These are phyloP conservation scores for Syzygium syzygioides DNA, from an alignment of 441 rosid genomes.

Conservation along the genomic window DNA sequence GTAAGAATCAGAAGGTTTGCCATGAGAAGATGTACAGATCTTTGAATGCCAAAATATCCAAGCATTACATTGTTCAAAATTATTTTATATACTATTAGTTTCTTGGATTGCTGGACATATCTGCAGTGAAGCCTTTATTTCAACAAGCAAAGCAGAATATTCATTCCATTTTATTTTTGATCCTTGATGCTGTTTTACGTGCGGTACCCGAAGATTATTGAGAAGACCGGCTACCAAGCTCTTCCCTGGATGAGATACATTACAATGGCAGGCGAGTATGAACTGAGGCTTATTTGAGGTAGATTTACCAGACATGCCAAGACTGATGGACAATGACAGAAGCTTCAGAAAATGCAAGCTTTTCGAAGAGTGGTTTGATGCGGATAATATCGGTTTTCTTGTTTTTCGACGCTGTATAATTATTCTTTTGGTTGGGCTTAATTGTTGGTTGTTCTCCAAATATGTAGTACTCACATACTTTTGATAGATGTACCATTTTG, in stretches of 20 bases:
- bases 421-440: not conserved
- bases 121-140: not conserved
- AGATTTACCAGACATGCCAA: not conserved
- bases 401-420: not conserved
- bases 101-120: not conserved
- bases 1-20: not conserved
- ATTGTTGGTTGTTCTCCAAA: not conserved
- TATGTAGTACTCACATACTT: not conserved
- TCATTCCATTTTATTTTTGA: not conserved
- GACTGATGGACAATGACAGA: not conserved
- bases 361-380: not conserved
- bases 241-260: conserved; percentile 88
- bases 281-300: conserved; percentile 57
- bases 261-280: conserved; percentile 87
- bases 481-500: not conserved
- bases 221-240: conserved; percentile 84
- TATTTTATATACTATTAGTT: not conserved
- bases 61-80: not conserved
- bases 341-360: not conserved
- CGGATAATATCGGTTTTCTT: not conserved
- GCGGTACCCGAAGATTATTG: conserved; percentile 77
- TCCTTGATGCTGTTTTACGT: conserved; percentile 33
- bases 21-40: not conserved
- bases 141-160: not conserved
- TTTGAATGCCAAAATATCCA: not conserved